Evolutionary conservation across 1,284 basidiomycete species (phyloP).

Genomic region (Moniliophthora roreri): DNA sequence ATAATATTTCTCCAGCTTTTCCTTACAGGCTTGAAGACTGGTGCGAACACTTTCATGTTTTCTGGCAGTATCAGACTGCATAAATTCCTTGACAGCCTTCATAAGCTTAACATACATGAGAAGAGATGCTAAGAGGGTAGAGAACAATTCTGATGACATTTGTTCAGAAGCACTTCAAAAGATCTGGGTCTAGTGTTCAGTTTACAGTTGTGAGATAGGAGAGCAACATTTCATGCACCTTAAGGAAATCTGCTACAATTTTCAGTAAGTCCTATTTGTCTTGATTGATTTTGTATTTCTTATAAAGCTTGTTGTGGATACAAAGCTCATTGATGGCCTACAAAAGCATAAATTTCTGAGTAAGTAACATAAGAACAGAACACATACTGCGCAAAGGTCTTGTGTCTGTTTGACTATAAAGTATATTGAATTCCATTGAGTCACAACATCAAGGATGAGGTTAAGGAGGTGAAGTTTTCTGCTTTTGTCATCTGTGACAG

Average conservation of each 20-base stretch:
- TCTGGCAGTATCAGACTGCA: not conserved
- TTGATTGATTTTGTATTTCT: not conserved
- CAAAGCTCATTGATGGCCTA: slow-evolving; percentile 3
- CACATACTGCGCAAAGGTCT: too few species aligned
- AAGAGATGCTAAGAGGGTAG: not conserved
- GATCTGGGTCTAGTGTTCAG: not conserved
- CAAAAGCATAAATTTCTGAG: too few species aligned
- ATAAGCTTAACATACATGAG: slow-evolving; percentile 4
- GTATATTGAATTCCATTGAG: not conserved
- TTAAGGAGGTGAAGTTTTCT: not conserved
- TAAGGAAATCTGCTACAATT: not conserved
- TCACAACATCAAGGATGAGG: slow-evolving; percentile 4
- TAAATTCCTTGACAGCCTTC: not conserved
- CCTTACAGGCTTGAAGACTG: not conserved
- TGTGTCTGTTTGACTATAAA: not conserved
- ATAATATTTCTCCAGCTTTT: slow-evolving; percentile 3
- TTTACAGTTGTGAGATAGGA: not conserved
- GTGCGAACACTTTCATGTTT: not conserved
- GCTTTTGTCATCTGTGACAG: not conserved
- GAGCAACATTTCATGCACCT: not conserved
- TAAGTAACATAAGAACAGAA: too few species aligned
- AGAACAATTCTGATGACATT: not conserved
- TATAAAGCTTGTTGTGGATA: not conserved
- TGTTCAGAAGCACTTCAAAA: not conserved
- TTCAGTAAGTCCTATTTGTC: not conserved